Percentiles rank a stretch among this genome's conserved stretches.
These are phyloP conservation scores for Podaxis sp. DNA, from an alignment of 768 basidiomycete genomes.

Conservation along the genomic window DNA sequence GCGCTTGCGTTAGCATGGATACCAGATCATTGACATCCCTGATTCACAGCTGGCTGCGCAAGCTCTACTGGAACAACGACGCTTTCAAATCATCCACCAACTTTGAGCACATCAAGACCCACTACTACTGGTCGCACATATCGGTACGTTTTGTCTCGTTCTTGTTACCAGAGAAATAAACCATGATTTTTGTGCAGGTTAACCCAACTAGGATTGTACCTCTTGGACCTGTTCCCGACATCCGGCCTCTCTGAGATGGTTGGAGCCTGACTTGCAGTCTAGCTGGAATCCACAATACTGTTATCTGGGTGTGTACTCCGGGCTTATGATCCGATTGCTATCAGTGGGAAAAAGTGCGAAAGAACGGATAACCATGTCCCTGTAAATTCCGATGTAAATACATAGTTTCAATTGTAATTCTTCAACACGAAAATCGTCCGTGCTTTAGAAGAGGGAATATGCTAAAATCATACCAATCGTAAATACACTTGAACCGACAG, in stretches of 20 bases:
- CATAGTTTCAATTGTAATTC: background rate
- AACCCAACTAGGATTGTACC: conserved; percentile 79
- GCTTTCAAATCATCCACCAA: conserved; percentile 87
- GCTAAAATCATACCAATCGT: conserved; percentile 1
- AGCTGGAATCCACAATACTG: background rate
- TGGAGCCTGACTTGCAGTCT: background rate
- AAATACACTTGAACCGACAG: background rate
- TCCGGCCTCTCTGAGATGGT: conserved; percentile 48
- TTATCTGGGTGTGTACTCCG: background rate
- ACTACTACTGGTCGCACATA: conserved; percentile 65
- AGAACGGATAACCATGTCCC: background rate
- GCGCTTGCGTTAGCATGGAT: background rate
- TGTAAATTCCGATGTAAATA: background rate
- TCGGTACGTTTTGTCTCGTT: conserved; percentile 23
- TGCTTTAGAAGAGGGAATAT: background rate
- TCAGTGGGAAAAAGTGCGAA: background rate
- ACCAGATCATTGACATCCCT: background rate
- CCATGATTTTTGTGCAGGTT: conserved; percentile 39
- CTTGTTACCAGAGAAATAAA: background rate
- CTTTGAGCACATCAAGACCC: conserved; percentile 84
- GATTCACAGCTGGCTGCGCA: conserved; percentile 64
- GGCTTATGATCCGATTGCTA: background rate
- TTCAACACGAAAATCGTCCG: background rate
- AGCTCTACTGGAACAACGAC: conserved; percentile 85
- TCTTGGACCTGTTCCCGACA: conserved; percentile 64